Conservation (phyloP, 805 yeast genomes). For the Kodamaea jinghongensis region DNA sequence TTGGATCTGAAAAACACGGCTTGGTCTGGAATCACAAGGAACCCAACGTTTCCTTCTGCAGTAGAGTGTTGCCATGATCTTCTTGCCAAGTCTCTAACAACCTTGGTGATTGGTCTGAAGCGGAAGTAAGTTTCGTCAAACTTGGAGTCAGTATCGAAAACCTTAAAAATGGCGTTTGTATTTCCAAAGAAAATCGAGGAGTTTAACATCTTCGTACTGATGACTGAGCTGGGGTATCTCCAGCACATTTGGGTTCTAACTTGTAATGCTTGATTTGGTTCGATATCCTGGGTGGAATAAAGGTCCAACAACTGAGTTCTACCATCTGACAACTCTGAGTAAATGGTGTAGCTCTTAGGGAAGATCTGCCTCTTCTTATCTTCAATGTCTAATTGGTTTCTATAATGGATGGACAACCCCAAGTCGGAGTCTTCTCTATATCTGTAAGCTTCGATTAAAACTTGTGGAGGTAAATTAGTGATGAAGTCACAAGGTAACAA, state of each 20-base stretch:
- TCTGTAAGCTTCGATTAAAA: constrained; percentile 78
- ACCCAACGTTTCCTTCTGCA: constrained; percentile 58
- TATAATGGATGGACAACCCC: constrained; percentile 75
- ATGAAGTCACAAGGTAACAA: constrained; percentile 91
- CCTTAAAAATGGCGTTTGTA: constrained; percentile 45
- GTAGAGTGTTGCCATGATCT: constrained; percentile 83
- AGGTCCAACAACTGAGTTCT: constrained; percentile 62
- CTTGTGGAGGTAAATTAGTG: constrained; percentile 89
- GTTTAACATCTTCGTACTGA: constrained; percentile 73
- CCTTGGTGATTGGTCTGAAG: constrained; percentile 56
- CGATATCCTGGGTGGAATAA: constrained; percentile 66
- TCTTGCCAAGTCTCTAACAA: constrained; percentile 84
- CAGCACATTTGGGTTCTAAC: constrained; percentile 86
- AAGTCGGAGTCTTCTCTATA: constrained; percentile 63
- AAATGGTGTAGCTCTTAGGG: constrained; percentile 65
- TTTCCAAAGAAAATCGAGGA: constrained; percentile 56
- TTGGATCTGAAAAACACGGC: constrained; percentile 75
- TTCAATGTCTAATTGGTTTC: constrained; percentile 68
- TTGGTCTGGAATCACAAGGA: constrained; percentile 67
- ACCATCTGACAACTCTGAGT: constrained; percentile 46
- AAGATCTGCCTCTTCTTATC: constrained; percentile 66
- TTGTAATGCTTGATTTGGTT: constrained; percentile 66
- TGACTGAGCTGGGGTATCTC: constrained; percentile 77
- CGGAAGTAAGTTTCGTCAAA: constrained; percentile 36
- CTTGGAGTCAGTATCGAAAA: constrained; percentile 41